phyloP scores from a whole-genome alignment of 208 protist genomes.

The Crithidia mellificae region DNA sequence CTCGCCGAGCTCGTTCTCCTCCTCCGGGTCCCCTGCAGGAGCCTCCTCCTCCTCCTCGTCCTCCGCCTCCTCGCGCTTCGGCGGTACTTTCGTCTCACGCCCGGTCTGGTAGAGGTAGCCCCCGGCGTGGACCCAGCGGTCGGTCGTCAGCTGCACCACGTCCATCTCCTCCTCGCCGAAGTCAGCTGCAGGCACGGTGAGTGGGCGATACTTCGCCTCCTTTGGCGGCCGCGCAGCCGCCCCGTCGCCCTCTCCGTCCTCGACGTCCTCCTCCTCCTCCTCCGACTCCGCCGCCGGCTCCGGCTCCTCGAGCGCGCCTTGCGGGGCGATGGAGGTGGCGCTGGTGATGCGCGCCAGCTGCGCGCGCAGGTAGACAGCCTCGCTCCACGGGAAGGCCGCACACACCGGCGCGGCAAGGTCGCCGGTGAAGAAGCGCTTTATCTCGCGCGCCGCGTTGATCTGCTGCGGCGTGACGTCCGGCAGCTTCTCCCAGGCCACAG shows the following conservation, averaged over 20 bases:
- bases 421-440: slow-evolving; percentile 92
- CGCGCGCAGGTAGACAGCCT: slow-evolving; percentile 91
- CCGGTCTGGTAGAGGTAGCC: slow-evolving; percentile 86
- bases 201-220: slow-evolving; percentile 84
- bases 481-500: slow-evolving; percentile 77
- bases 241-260: slow-evolving; percentile 58
- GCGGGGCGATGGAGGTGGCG: slow-evolving; percentile 85
- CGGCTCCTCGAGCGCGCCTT: slow-evolving; percentile 82
- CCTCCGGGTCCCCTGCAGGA: slow-evolving; percentile 64
- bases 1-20: slow-evolving; percentile 51
- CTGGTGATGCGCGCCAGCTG: slow-evolving; percentile 94
- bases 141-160: slow-evolving; percentile 69
- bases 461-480: slow-evolving; percentile 94
- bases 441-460: slow-evolving; percentile 83
- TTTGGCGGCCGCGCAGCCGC: slow-evolving; percentile 52
- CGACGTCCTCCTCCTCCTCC: slow-evolving; percentile 86
- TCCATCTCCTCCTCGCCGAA: slow-evolving; percentile 80
- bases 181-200: slow-evolving; percentile 57
- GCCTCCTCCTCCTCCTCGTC: slow-evolving; percentile 60
- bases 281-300: slow-evolving; percentile 84
- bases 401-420: slow-evolving; percentile 81
- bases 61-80: slow-evolving; percentile 83
- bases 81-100: slow-evolving; percentile 89
- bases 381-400: slow-evolving; percentile 90
- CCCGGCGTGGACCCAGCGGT: slow-evolving; percentile 91